Conservation (phyloP, 2,329 filamentous ascomycete species). For the Ophioceras dolichostomum region DNA sequence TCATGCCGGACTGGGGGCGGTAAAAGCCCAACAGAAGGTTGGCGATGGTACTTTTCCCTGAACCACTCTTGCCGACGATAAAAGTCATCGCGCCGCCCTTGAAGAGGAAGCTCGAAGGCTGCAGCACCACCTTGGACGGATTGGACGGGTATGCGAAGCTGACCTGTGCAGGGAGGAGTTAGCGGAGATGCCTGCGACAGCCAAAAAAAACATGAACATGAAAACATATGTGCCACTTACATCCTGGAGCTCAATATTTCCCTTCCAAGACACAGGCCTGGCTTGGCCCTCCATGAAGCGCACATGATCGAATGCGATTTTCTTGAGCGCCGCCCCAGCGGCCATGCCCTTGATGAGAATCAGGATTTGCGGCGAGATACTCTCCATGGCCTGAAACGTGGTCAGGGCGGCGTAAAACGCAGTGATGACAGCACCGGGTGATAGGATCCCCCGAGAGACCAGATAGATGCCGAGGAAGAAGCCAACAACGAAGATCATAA, state of each 20-base stretch:
- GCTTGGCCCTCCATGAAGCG: background rate
- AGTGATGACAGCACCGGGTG: constrained; percentile 59
- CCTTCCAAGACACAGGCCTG: background rate
- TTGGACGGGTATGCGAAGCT: constrained; percentile 72
- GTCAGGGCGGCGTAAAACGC: constrained; percentile 76
- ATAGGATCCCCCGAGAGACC: constrained; percentile 43
- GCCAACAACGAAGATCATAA: constrained; percentile 72
- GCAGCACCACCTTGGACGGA: constrained; percentile 44
- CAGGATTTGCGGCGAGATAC: constrained; percentile 64
- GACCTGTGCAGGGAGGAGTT: too few species aligned
- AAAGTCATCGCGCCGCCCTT: constrained; percentile 63
- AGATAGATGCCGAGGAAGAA: constrained; percentile 79
- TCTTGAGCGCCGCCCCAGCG: constrained; percentile 50
- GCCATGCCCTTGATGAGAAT: constrained; percentile 68
- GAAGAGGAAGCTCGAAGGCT: constrained; percentile 55
- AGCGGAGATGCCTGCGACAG: too few species aligned
- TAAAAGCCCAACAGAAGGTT: constrained; percentile 75
- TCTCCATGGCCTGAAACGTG: constrained; percentile 63
- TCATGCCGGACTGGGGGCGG: constrained; percentile 47
- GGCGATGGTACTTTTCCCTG: constrained; percentile 81
- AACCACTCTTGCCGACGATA: constrained; percentile 76
- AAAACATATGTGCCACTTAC: constrained; percentile 30
- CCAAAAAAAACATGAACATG: background rate
- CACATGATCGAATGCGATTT: background rate
- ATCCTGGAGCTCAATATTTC: constrained; percentile 48